These are phyloP conservation scores for Apiospora malaysiana DNA, from an alignment of 2,329 filamentous ascomycete genomes.

Conservation along the genomic window DNA sequence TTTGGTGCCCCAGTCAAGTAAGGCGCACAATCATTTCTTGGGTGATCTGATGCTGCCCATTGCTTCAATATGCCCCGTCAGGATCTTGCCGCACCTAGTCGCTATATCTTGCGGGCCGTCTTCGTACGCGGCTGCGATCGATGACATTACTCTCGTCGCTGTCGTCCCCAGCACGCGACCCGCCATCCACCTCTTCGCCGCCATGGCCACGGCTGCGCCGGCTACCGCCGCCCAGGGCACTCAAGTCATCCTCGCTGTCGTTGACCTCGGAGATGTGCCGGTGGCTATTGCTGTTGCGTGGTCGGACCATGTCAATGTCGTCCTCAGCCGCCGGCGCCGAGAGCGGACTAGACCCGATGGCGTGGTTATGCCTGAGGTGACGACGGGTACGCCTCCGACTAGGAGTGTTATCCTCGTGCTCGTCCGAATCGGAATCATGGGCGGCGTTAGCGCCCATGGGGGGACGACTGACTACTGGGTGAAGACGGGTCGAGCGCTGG, in stretches of 20 bases:
- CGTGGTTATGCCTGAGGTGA: slow-evolving; percentile 25
- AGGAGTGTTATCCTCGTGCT: slow-evolving; percentile 24
- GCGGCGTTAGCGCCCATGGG: slow-evolving; percentile 12
- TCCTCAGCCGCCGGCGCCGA: slow-evolving; percentile 34
- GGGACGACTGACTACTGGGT: neutral
- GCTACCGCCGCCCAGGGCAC: neutral
- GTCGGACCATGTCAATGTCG: slow-evolving; percentile 8
- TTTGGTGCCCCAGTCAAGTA: neutral
- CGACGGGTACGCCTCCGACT: slow-evolving; percentile 32
- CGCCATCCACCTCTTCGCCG: neutral
- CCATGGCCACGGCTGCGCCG: neutral
- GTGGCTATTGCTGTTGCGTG: slow-evolving; percentile 22
- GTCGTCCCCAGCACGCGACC: neutral
- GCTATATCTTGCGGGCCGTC: slow-evolving; percentile 13
- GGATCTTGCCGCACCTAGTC: neutral
- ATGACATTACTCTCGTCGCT: slow-evolving; percentile 18
- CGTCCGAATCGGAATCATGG: slow-evolving; percentile 25
- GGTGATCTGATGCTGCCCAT: neutral
- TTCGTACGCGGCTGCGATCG: slow-evolving; percentile 7
- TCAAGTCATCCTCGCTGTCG: slow-evolving; percentile 22
- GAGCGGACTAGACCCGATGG: slow-evolving; percentile 37
- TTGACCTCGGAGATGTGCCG: slow-evolving; percentile 23
- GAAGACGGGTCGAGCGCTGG: slow-evolving; percentile 1
- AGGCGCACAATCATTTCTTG: neutral
- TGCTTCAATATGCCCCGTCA: neutral